Base-by-base conservation (phyloP, 306 rosid species). In the Castanea sativa region DNA sequence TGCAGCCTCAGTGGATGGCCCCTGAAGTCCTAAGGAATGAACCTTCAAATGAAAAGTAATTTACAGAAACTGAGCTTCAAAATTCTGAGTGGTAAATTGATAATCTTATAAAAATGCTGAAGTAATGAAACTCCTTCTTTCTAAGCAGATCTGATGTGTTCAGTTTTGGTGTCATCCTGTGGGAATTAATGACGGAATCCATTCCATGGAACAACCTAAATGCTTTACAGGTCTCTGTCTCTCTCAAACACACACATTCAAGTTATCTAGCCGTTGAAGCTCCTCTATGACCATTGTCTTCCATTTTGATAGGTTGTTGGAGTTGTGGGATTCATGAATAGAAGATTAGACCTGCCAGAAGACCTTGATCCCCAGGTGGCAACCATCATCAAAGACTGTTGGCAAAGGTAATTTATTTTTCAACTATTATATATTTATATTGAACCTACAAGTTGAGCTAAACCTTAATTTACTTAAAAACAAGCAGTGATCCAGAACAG, bases 1-100 rank as follows among this genome's bases (percentile, higher is more conserved):
- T 86, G 82, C 91, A 92, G 95, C 95, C 97, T 78, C 93, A 89
- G 52, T 90, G 93, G 93, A 92, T 92, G 95, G 95, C 95, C 75
- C 95, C 97, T 49, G 93, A 92, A 85, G 88, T 92, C 85, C 92
- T 92, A 33, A 86, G 93, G 49, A 90, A 86, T 38, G 95, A 90
- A 63, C 97, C 92, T 74, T 90, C 95, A 32, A 87, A 90, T 75
- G 97, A 90, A 75, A 92, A 92, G 97, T 92, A 81, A 81, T 57
- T 86, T 59, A 83, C 71, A 20, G 41, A 29, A 79, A 30, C 85
- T 65, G 14, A 76, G 55, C 76, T 74, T 58, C 53, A 20, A 30
- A 69, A 76, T 29, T n/a, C 55, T 63, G 49, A 30, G 18, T 30
- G 41, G 53, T 71, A 45, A 67, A 60, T 19, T 19, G 19, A 53